Evolutionary conservation across 2,329 filamentous ascomycete species (phyloP), one percentile per base, ranked within the genome.

Genomic region (Sporothrix mexicana): DNA sequence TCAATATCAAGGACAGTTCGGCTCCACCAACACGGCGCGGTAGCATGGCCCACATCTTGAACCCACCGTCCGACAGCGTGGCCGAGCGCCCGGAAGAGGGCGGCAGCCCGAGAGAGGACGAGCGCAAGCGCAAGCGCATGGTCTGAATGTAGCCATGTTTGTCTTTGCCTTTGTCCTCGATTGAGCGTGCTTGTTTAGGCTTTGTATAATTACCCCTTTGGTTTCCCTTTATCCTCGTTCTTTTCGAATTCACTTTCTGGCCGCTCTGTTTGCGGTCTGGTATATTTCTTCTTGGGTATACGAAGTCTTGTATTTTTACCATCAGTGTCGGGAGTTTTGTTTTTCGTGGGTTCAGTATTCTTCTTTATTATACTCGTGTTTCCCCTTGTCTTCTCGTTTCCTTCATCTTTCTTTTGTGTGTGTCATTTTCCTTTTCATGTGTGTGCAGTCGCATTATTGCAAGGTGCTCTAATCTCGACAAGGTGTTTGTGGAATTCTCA

Each of bases 1-100:
- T 88, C 9, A 79, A 82, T 3, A 78, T 88, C 62, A 86, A 84
- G 74, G 88, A 90, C 75, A 84, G 85, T 73, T 90, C 88, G 1
- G 86, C 83, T 0, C 88, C 88, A 1, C 85, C 87, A 0, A 90
- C 88, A 0, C 81, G 88, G 62, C 81, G 88, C 68, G 87, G 88
- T 30, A 90, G 88, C 79, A 89, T 90, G 87, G 88, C 88, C 0
- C 88, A 90, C 74, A 90, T 90, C 20, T 81, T 90, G n/a, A 90
- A 90, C 77, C 87, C 87, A 0, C 87, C 87, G 30, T 36, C 30
- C 7, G 30, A 36, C 30, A 86, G 88, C 70, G 88, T 85, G 23
- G 83, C 83, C 6, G 87, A 88, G 79, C 82, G 85, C 51, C 85
- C 86, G 6, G 85, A 88, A 41, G 87, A 89, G 72, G 87, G 88